Evolutionary conservation across 2,329 filamentous ascomycete genomes (phyloP).

Genomic region (Penicillium capsulatum): DNA sequence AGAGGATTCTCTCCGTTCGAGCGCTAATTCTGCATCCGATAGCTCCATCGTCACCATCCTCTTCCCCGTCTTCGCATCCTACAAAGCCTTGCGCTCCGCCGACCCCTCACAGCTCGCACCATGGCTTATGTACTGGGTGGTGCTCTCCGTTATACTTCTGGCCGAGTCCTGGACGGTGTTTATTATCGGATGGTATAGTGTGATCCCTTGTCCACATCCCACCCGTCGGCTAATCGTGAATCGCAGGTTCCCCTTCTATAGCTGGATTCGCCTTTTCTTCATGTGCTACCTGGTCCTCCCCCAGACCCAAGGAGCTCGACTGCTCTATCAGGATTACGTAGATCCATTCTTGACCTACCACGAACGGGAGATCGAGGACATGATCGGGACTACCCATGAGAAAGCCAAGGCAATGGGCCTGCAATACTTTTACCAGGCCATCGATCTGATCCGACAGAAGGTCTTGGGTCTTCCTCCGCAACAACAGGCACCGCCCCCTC

Average conservation of each 20-base stretch:
- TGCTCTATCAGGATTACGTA: constrained; percentile 78
- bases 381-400: constrained; percentile 78
- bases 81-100: constrained; percentile 92
- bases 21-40: too few species aligned
- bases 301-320: constrained; percentile 86
- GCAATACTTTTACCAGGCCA: constrained; percentile 65
- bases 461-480: constrained; percentile 71
- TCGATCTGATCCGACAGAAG: constrained; percentile 69
- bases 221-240: constrained; percentile 4
- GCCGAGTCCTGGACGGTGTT: constrained; percentile 85
- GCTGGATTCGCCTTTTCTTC: constrained; percentile 80
- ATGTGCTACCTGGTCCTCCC: constrained; percentile 95
- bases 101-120: constrained; percentile 85
- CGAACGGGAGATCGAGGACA: constrained; percentile 81
- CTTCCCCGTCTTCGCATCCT: constrained; percentile 93
- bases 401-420: constrained; percentile 72
- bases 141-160: constrained; percentile 74
- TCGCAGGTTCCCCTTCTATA: constrained; percentile 83
- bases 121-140: constrained; percentile 99
- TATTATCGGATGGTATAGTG: constrained; percentile 69
- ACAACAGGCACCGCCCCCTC: constrained; percentile 47
- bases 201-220: not conserved
- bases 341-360: constrained; percentile 86
- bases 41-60: constrained; percentile 85
- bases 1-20: too few species aligned